Evolutionary conservation across 2,329 filamentous ascomycete genomes (phyloP), one percentile per base, ranked within the genome.

Genomic region (Neopestalotiopsis clavispora): DNA sequence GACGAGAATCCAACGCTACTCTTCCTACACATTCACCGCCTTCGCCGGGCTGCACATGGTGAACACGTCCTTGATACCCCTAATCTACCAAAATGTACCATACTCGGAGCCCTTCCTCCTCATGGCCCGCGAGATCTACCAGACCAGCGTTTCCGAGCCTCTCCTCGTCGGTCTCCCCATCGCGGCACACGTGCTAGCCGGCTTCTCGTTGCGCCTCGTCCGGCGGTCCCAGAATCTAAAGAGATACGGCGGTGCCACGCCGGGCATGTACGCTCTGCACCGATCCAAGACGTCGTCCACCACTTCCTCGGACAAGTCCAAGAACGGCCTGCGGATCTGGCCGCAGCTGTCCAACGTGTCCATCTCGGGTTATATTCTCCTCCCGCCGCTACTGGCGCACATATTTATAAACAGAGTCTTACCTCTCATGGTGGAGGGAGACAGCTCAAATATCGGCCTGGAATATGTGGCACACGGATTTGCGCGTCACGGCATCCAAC

Each of bases 91-190:
- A 68, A 94, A 92, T 60, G 88, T 96, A 6, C 83, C 91, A 9
- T 87, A 90, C 66, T 92, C 92, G 70, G 95, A 98, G 78, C 90
- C 90, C 64, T 97, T 94, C 80, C 90, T 98, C 63, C 91, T 98
- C 72, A 93, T 97, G 79, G 95, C 94, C 34, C 90, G 95, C 70
- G 95, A 97, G 63, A 90, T 96, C 79, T 98, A 98, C 84, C 95
- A 98, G 80, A 95, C 94, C 1, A 87, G 91, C 1, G 83, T 93
- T 17, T 86, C 92, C 65, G 95, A 98, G 78, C 93, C 94, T 3
- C 82, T 97, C 23, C 86, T 98, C 70, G 89, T 98, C 70, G 90
- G 87, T 58, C 80, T 94, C 1, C 94, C 95, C 2, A 84, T 97
- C 28, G 79, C 90, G 69, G 87, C 91, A 2, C 95, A 98, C 79